Evolutionary conservation across 2,329 filamentous ascomycete genomes (phyloP), one percentile per base, ranked within the genome.

Genomic region (Colletotrichum sp.): DNA sequence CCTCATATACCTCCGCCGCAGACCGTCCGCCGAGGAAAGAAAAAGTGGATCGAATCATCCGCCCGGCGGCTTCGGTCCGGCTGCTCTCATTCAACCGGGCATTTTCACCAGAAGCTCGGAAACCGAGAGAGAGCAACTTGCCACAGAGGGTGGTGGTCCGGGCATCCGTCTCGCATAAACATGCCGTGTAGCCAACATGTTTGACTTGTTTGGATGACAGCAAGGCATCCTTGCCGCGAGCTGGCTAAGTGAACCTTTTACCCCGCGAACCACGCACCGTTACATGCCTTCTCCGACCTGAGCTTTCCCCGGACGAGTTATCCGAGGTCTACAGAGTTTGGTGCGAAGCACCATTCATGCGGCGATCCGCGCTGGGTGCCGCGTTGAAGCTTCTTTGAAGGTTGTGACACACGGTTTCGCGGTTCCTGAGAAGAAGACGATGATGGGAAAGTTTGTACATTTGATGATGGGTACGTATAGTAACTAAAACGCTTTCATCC

Each of bases 211-310:
- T 66, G 59, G 64, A 74, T 65, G 70, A 65, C 73, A 73, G 59
- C 73, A 73, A 76, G 74, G 65, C 64, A 74, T 55, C 74, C 70
- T 52, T 69, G 71, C 74, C 70, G 59, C 26, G 34, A 6, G 65
- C 34, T 60, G 71, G 71, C 65, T 49, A 36, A 62, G 28, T 63
- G 12, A 34, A 63, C 34, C 36, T n/a, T 69, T 64, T 52, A 52
- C 74, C 70, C 65, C 74, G 71, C 74, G 74, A 39, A 39, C 26
- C 62, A 32, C 59, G 16, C 44, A 52, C 44, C 10, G 64, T 76
- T 66, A 62, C 64, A 64, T 30, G 59, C n/a, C 44, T 52, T 13
- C n/a, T 52, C 44, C 44, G 12, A 24, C 44, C n/a, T 52, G 44
- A 52, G 44, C 44, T 52, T 15, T 32, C 57, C 26, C 68, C 30